A percentile compares a stretch with the other conserved stretches of the same genome.
Conservation (phyloP, 768 basidiomycete species). For the Psilocybe cubensis region DNA sequence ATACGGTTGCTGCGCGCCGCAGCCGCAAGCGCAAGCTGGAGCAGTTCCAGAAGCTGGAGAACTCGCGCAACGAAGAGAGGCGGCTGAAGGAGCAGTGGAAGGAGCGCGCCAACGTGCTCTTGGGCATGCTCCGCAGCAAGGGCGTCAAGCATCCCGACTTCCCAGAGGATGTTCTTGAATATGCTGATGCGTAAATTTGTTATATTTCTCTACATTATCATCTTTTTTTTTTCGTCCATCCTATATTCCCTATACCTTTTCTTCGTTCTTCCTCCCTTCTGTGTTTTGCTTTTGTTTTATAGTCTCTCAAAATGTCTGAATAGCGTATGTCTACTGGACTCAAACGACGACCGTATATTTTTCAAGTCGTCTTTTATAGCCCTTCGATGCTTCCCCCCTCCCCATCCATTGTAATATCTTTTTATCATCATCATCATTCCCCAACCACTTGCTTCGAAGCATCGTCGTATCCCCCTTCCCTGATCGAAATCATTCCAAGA, state of each 20-base stretch:
- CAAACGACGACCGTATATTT: conserved; percentile 24
- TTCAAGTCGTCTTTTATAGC: conserved; percentile 21
- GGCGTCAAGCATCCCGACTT: conserved; percentile 56
- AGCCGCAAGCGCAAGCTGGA: conserved; percentile 79
- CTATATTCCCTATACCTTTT: conserved; percentile 2
- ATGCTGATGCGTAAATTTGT: conserved; percentile 54
- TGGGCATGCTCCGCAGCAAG: conserved; percentile 57
- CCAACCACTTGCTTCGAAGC: conserved; percentile 48
- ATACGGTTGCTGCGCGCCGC: conserved; percentile 84
- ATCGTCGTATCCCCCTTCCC: conserved; percentile 51
- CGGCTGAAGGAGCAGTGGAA: conserved; percentile 67
- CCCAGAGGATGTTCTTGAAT: conserved; percentile 46
- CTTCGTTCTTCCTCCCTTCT: conserved; percentile 23
- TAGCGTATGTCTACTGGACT: conserved; percentile 20
- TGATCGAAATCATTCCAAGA: too few species aligned
- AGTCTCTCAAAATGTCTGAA: conserved; percentile 19
- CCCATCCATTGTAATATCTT: conserved; percentile 13
- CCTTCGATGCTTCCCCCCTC: conserved; percentile 34
- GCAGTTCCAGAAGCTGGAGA: conserved; percentile 70
- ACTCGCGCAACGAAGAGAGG: conserved; percentile 52
- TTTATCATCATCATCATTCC: conserved; percentile 33
- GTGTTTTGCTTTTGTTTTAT: conserved; percentile 1
- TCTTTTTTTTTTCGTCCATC: conserved; percentile 16
- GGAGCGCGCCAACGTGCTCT: conserved; percentile 49
- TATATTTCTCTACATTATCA: conserved; percentile 7